phyloP scores from a whole-genome alignment of 1,284 basidiomycete genomes.

The Ceratobasidium sp. region DNA sequence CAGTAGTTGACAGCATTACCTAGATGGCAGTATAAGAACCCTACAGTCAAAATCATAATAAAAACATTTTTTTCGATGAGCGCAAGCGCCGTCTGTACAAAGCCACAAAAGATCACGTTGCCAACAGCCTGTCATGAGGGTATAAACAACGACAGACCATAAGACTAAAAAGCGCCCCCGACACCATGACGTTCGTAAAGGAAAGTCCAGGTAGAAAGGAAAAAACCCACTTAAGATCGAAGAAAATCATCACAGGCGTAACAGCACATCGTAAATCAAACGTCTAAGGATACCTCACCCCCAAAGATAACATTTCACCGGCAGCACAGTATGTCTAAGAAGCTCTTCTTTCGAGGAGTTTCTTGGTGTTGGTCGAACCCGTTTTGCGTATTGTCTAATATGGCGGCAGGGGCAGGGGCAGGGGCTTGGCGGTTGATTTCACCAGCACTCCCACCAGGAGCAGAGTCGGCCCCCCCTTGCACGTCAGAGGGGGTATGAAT shows the following conservation, averaged over 20 bases:
- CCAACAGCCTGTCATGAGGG: conserved; percentile 41
- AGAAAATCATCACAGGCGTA: conserved; percentile 34
- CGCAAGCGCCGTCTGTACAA: conserved; percentile 13
- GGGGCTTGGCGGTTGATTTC: conserved; percentile 38
- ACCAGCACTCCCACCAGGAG: conserved; percentile 40
- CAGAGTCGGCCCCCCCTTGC: conserved; percentile 43
- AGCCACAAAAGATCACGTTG: conserved; percentile 24
- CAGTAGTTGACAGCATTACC: background rate
- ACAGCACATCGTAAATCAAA: conserved; percentile 39
- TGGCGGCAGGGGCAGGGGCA: conserved; percentile 33
- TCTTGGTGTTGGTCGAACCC: conserved; percentile 63
- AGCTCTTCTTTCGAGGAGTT: conserved; percentile 65
- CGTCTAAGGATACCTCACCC: conserved; percentile 14
- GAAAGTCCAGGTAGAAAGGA: conserved; percentile 30
- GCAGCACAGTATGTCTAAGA: conserved; percentile 76
- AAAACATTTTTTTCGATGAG: conserved; percentile 13
- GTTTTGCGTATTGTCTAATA: conserved; percentile 42
- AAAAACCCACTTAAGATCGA: conserved; percentile 21
- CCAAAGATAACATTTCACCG: conserved; percentile 59
- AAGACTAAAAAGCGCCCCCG: conserved; percentile 14
- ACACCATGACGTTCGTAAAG: conserved; percentile 26
- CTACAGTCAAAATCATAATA: background rate
- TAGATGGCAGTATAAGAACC: background rate
- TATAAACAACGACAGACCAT: conserved; percentile 38
- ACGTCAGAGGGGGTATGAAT: conserved; percentile 72